Evolutionary conservation across 2,329 filamentous ascomycete species (phyloP).

Genomic region (Tolypocladium paradoxum): DNA sequence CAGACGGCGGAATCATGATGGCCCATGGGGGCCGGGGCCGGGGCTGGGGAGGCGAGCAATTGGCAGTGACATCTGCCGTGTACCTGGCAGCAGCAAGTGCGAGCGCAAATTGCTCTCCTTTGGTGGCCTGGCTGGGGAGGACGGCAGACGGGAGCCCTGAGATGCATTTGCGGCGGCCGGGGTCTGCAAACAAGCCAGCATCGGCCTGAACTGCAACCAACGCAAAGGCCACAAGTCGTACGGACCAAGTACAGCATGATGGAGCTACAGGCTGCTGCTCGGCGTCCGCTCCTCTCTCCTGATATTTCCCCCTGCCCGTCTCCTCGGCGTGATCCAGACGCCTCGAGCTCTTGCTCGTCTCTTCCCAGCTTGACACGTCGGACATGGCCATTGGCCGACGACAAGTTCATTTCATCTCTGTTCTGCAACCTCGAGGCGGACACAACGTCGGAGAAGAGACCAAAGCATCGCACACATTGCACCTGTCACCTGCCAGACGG

Average conservation of each 20-base stretch:
- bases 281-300: neutral
- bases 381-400: neutral
- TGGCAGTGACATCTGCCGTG: constrained; percentile 1
- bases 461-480: neutral
- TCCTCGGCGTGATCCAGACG: neutral
- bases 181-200: neutral
- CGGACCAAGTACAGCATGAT: constrained; percentile 1
- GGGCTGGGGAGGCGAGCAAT: neutral
- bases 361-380: neutral
- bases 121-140: neutral
- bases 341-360: neutral
- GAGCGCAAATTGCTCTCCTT: neutral
- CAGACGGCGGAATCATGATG: neutral
- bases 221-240: constrained; percentile 3
- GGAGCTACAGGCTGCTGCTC: neutral
- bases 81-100: neutral
- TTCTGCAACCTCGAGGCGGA: neutral
- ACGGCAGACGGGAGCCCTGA: constrained; percentile 1
- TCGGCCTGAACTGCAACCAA: neutral
- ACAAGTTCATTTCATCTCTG: neutral
- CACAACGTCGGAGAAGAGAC: neutral
- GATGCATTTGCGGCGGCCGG: neutral
- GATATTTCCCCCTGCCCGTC: neutral
- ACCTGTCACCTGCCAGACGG: neutral
- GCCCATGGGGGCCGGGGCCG: neutral